Conservation (phyloP, 257 asterid species). For the Agastache rugosa region DNA sequence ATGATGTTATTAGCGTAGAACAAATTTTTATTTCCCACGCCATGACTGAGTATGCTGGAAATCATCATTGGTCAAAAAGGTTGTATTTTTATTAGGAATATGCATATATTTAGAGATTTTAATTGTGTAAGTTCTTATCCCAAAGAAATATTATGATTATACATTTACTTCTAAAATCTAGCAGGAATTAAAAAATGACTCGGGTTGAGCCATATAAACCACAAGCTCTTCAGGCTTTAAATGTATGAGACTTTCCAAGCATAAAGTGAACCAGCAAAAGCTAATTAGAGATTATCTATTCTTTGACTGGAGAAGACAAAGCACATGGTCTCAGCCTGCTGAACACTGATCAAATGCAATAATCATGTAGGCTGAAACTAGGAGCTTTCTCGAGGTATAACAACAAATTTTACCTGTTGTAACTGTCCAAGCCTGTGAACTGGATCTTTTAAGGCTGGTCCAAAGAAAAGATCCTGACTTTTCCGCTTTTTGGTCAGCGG, state of each 20-base stretch:
- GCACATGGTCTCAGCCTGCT: neutral
- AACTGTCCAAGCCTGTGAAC: conserved; percentile 59
- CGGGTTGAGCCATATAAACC: neutral
- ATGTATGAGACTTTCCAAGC: conserved; percentile 3
- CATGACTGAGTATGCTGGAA: neutral
- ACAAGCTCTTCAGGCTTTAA: neutral
- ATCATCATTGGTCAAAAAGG: conserved; percentile 3
- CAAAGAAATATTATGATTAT: neutral
- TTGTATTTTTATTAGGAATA: neutral
- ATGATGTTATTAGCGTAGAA: neutral
- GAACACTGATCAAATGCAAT: neutral
- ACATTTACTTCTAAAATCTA: conserved; percentile 5
- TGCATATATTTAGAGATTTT: neutral
- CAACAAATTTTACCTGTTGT: conserved; percentile 57
- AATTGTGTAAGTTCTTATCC: neutral
- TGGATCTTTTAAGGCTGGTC: conserved; percentile 53
- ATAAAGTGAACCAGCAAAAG: neutral
- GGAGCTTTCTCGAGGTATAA: conserved; percentile 19
- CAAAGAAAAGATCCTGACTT: conserved; percentile 73
- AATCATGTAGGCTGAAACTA: conserved; percentile 15
- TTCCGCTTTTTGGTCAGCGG: conserved; percentile 76
- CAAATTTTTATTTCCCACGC: neutral
- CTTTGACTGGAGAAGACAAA: neutral
- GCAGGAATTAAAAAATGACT: neutral
- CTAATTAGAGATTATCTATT: neutral